Conservation (phyloP, 176 grass and related monocot genomes). For the Triticum aestivum region IWGSC_CS_RefSeq_v2.1 NC_057802.1:404912882-404913381, state of each 20-base stretch:
- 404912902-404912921: background rate
- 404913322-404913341: background rate
- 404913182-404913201: background rate
- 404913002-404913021: background rate
- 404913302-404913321: constrained; percentile 17
- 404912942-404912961: constrained; percentile 22
- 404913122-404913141: constrained; percentile 26
- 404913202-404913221: constrained; percentile 24
- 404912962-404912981: background rate
- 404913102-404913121: background rate
- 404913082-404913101: background rate
- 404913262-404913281: constrained; percentile 51
- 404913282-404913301: constrained; percentile 49
- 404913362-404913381: constrained; percentile 30
- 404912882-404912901: background rate
- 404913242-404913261: constrained; percentile 46
- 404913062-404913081: background rate
- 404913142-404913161: constrained; percentile 52
- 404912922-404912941: background rate
- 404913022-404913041: background rate
- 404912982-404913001: constrained; percentile 16
- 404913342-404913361: background rate
- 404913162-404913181: constrained; percentile 40
- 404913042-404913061: background rate
- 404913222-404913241: constrained; percentile 36